Evolutionary conservation across 2,329 filamentous ascomycete genomes (phyloP).

Genomic region (Huntiella omanensis): DNA sequence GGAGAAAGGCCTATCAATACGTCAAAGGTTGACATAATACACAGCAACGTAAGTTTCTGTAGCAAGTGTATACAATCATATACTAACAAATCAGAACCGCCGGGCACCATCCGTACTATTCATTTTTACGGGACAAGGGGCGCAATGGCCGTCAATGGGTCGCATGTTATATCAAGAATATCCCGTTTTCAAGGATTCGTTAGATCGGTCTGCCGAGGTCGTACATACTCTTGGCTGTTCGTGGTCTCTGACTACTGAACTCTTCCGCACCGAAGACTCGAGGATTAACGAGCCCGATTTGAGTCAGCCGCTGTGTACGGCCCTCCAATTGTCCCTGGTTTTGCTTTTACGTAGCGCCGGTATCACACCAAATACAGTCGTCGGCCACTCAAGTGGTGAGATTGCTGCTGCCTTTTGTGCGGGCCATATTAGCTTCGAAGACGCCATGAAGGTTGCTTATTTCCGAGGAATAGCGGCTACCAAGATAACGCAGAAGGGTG

Average conservation of each 20-base stretch:
- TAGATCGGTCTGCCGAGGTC: constrained; percentile 8
- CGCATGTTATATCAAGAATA: constrained; percentile 15
- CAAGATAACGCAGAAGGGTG: constrained; percentile 11
- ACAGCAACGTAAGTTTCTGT: too few species aligned
- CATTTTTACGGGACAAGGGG: constrained; percentile 22
- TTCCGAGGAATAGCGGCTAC: constrained; percentile 15
- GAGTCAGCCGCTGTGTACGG: constrained; percentile 24
- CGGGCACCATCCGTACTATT: constrained; percentile 12
- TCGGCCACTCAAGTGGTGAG: constrained; percentile 23
- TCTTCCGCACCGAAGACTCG: background rate
- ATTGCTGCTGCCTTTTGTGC: constrained; percentile 21
- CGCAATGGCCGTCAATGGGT: constrained; percentile 21
- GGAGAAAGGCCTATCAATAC: too few species aligned
- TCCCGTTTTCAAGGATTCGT: constrained; percentile 11
- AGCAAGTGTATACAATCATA: too few species aligned
- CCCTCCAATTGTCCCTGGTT: constrained; percentile 24
- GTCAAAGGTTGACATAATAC: too few species aligned
- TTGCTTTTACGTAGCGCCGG: constrained; percentile 18
- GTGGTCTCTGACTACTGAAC: background rate
- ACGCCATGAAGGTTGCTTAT: constrained; percentile 18
- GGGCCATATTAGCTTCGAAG: constrained; percentile 13
- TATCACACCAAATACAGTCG: constrained; percentile 16
- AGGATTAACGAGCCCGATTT: constrained; percentile 13
- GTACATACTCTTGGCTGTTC: background rate
- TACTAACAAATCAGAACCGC: too few species aligned